A percentile compares a stretch with the other conserved stretches of the same genome.
These are phyloP conservation scores for Hysterium pulicare DNA, from an alignment of 2,329 filamentous ascomycete genomes.

Conservation along the genomic window DNA sequence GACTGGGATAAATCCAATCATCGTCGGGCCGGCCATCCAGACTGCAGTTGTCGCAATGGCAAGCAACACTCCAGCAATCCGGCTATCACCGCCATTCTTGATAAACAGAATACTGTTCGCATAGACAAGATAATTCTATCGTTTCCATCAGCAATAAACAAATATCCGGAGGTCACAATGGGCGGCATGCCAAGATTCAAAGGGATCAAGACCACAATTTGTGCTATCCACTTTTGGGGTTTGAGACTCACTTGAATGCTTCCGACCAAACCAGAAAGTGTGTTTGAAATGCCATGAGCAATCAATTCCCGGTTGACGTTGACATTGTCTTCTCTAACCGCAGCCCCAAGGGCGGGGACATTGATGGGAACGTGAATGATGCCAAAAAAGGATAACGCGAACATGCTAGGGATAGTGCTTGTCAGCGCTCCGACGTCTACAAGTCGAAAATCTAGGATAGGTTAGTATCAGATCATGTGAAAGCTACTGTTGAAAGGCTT, in stretches of 20 bases:
- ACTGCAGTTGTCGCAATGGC: conserved; percentile 76
- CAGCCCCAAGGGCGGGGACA: conserved; percentile 86
- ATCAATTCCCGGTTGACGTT: conserved; percentile 88
- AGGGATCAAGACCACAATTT: not conserved
- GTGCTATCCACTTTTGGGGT: not conserved
- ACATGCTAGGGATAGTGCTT: conserved; percentile 90
- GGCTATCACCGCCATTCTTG: conserved; percentile 81
- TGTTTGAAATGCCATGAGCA: conserved; percentile 90
- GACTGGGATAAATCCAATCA: conserved; percentile 92
- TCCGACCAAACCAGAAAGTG: conserved; percentile 77
- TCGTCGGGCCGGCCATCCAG: conserved; percentile 77
- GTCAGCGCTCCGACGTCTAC: conserved; percentile 80
- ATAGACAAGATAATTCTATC: conserved; percentile 91
- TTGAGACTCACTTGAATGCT: conserved; percentile 64
- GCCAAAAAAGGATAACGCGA: conserved; percentile 95
- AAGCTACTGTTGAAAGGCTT: conserved; percentile 37
- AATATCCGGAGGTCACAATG: not conserved
- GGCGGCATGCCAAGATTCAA: no score
- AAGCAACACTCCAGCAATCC: conserved; percentile 81
- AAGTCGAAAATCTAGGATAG: conserved; percentile 64
- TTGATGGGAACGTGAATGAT: conserved; percentile 98
- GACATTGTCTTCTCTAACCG: conserved; percentile 86
- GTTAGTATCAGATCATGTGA: conserved; percentile 8
- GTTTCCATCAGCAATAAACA: conserved; percentile 16
- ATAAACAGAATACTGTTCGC: conserved; percentile 98